phyloP scores from a whole-genome alignment of 495 filamentous ascomycete genomes.

The Annulohypoxylon maeteangense region DNA sequence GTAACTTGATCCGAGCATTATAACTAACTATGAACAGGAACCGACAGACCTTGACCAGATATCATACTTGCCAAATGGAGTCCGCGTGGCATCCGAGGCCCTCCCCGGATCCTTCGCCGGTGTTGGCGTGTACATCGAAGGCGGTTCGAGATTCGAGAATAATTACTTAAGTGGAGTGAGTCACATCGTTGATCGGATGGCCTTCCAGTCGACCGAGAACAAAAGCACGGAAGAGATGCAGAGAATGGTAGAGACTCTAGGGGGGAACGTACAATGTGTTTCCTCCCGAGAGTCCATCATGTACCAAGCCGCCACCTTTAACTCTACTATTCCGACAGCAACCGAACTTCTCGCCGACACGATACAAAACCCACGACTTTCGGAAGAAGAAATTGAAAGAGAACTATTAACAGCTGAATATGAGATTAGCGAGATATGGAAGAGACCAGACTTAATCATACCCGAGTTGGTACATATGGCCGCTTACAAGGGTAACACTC shows the following conservation, averaged over 20 bases:
- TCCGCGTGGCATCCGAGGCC: constrained; percentile 95
- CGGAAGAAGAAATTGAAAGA: constrained; percentile 85
- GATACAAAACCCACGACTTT: constrained; percentile 87
- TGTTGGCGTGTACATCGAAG: constrained; percentile 96
- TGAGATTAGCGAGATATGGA: constrained; percentile 98
- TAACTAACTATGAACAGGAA: constrained; percentile 67
- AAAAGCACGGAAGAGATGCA: constrained; percentile 85
- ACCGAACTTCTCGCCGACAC: constrained; percentile 92
- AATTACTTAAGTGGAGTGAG: constrained; percentile 86
- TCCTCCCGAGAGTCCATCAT: constrained; percentile 96
- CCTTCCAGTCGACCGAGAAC: constrained; percentile 90
- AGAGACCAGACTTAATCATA: constrained; percentile 93
- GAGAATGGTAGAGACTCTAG: constrained; percentile 83
- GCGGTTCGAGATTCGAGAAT: constrained; percentile 94
- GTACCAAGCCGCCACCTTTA: constrained; percentile 99
- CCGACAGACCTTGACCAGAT: constrained; percentile 88
- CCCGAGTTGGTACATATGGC: constrained; percentile 95
- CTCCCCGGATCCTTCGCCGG: constrained; percentile 95
- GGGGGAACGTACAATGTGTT: constrained; percentile 95
- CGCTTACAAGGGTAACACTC: constrained; percentile 92
- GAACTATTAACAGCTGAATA: constrained; percentile 93
- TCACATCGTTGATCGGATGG: constrained; percentile 94
- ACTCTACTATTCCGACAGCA: constrained; percentile 85
- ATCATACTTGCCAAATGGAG: constrained; percentile 90
- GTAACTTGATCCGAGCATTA: not conserved